Conservation (phyloP, 2,329 filamentous ascomycete genomes). For the Penicillium fuscoglaucum region DNA sequence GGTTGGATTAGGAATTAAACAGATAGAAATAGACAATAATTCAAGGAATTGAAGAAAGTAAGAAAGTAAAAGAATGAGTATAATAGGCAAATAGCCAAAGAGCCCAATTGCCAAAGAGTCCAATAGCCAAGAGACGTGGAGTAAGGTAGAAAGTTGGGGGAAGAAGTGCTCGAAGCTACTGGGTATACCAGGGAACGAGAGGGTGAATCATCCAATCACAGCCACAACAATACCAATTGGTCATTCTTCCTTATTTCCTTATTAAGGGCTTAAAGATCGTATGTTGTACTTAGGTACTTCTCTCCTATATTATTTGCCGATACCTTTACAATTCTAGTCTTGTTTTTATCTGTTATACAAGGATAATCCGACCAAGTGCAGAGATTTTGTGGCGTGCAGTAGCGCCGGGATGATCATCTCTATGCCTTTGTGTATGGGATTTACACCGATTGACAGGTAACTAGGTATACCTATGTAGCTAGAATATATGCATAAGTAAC, state of each 20-base stretch:
- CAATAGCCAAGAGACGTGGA: background rate
- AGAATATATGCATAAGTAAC: background rate
- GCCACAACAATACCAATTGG: constrained; percentile 14
- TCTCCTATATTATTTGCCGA: background rate
- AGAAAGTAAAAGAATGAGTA: background rate
- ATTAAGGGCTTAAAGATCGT: background rate
- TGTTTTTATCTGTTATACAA: background rate
- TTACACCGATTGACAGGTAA: background rate
- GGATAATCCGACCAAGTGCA: background rate
- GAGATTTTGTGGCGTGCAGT: constrained; percentile 15
- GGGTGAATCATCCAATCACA: constrained; percentile 17
- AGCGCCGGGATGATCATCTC: constrained; percentile 14
- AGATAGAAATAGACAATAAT: background rate
- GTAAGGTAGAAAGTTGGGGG: constrained; percentile 3
- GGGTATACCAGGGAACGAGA: constrained; percentile 21
- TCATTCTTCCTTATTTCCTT: constrained; percentile 6
- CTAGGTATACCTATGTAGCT: too few species aligned
- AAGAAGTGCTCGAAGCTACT: constrained; percentile 18
- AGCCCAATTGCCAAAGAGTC: background rate
- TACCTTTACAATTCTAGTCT: background rate
- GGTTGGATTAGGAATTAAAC: constrained; percentile 2
- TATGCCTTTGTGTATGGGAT: background rate
- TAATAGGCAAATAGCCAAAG: background rate
- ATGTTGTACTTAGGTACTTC: too few species aligned
- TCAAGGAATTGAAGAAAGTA: background rate